Base-by-base conservation (phyloP, 2,329 filamentous ascomycete genomes). In the Pseudogymnoascus sp. region DNA sequence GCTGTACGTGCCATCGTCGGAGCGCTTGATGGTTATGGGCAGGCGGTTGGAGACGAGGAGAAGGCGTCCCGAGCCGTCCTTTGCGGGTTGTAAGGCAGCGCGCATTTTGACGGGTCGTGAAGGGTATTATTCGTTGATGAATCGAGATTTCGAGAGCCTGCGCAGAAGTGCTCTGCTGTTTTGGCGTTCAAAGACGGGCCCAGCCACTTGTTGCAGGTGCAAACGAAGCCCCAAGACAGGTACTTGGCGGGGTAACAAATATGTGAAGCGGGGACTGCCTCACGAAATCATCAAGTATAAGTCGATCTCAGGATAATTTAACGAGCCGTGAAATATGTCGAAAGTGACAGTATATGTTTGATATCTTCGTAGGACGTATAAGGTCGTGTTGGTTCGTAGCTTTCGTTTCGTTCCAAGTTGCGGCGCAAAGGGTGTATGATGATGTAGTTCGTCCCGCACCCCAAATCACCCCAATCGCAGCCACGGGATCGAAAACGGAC, bases 11-110 rank as follows among this genome's bases (percentile, higher is more conserved):
- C 91, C 92, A 79, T 96, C 90, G 60, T 94, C 90, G 60, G 88
- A 88, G 67, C 90, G 88, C 78, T 97, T 97, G 78, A 97, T 96
- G 66, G 93, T 97, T 74, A 97, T 95, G 63, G 94, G 93, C 41
- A 97, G 82, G 61, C 94, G 90, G 74, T 99, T 99, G 36, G 93
- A 97, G 68, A 97, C 87, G 57, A 97, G 86, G 59, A 97, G 83
- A 60, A 97, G 81, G 65, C 84, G 67, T 63, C 69, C 69, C 2
- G 62, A 62, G 39, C 37, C 31, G 39, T 50, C 44, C n/a, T 50
- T 50, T 4, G 44, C 15, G n/a, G 44, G 44, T 31, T 50, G 44
- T 5, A 50, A 2, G 44, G 44, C 44, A 13, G 24, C 8, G 44
- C 44, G 24, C 44, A 50, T 50, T 31, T 50, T 31, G 7, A 50